phyloP scores from a whole-genome alignment of 2,329 filamentous ascomycete genomes.

The Volutella citrinella region DNA sequence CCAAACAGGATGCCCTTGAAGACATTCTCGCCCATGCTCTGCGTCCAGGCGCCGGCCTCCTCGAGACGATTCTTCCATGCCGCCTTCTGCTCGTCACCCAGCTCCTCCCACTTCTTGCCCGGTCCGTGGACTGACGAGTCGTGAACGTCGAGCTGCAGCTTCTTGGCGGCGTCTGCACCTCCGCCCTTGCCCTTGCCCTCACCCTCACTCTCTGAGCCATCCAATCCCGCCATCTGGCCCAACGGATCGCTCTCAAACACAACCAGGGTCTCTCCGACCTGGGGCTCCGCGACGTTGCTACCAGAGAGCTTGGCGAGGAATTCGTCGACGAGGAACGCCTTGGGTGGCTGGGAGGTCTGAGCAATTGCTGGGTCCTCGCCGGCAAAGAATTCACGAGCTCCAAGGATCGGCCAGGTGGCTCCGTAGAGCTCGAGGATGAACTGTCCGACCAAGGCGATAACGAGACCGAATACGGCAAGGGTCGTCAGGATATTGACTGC shows the following conservation, averaged over 20 bases:
- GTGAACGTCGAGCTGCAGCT: slow-evolving; percentile 42
- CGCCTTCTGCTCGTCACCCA: slow-evolving; percentile 59
- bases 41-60: slow-evolving; percentile 75
- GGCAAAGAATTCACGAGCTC: slow-evolving; percentile 55
- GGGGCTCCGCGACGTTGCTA: slow-evolving; percentile 24
- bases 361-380: slow-evolving; percentile 35
- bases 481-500: slow-evolving; percentile 50
- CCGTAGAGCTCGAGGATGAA: slow-evolving; percentile 63
- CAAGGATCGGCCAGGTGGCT: slow-evolving; percentile 52
- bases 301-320: slow-evolving; percentile 37
- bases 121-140: slow-evolving; percentile 45
- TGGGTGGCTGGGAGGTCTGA: slow-evolving; percentile 21
- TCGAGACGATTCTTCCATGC: slow-evolving; percentile 68
- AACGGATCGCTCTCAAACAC: slow-evolving; percentile 27
- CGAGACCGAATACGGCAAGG: slow-evolving; percentile 53
- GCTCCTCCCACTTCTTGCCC: slow-evolving; percentile 68
- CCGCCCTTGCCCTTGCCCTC: slow-evolving; percentile 11
- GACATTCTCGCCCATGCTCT: slow-evolving; percentile 72
- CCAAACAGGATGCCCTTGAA: slow-evolving; percentile 77
- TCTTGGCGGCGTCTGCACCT: slow-evolving; percentile 16
- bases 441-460: slow-evolving; percentile 62
- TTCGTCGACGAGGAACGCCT: slow-evolving; percentile 26
- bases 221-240: slow-evolving; percentile 10
- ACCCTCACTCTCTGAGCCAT: no score
- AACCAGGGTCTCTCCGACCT: slow-evolving; percentile 38